Conservation (phyloP, 2,329 filamentous ascomycete genomes). For the Ophiosphaerella narmari region DNA sequence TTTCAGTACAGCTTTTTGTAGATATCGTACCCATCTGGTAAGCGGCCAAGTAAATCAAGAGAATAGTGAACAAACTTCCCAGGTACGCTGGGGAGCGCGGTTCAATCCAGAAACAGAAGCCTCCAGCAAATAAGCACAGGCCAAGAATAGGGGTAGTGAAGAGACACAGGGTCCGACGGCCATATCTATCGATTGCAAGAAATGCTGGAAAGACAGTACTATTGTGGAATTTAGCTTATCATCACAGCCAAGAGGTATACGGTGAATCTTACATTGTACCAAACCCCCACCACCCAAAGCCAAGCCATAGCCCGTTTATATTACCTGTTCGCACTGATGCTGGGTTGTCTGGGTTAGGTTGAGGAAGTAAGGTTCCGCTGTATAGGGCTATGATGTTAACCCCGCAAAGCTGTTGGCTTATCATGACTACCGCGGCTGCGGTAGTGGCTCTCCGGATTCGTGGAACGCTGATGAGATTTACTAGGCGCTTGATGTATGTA, state of each 20-base stretch:
- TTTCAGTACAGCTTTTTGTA: not conserved
- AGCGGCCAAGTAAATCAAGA: not conserved
- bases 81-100: not conserved
- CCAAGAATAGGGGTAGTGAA: not conserved
- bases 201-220: not conserved
- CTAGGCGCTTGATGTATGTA: not conserved
- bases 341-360: not conserved
- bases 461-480: not conserved
- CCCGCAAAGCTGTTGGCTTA: not conserved
- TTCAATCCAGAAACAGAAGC: not conserved
- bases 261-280: not conserved
- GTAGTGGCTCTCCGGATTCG: not conserved
- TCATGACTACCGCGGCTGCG: not conserved
- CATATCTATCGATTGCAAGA: not conserved
- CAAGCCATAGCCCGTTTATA: not conserved
- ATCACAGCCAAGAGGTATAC: too few relatives aligned
- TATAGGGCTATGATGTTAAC: not conserved
- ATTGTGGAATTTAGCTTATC: not conserved
- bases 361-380: not conserved
- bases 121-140: not conserved
- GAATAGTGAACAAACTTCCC: not conserved
- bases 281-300: not conserved
- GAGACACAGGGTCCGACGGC: not conserved
- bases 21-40: not conserved
- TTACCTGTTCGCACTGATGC: not conserved